Evolutionary conservation across 2,329 filamentous ascomycete species (phyloP).

Genomic region (Pyricularia grisea): DNA sequence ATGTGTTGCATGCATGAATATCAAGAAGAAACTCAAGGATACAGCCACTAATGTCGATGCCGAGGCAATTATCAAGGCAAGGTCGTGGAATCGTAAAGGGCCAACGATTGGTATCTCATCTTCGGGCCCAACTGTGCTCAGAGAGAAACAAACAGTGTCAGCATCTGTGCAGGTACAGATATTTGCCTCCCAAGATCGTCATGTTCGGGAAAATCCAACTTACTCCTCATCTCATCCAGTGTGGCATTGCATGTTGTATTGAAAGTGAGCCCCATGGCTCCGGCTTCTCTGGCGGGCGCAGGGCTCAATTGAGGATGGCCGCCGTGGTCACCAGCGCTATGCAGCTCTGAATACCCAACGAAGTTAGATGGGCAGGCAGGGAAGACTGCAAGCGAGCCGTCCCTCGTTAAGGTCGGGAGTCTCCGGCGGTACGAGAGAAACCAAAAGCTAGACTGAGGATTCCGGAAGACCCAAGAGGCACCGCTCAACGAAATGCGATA

Average conservation of each 20-base stretch:
- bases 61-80: slow-evolving; percentile 42
- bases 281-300: neutral
- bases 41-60: slow-evolving; percentile 39
- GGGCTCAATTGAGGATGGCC: neutral
- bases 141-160: slow-evolving; percentile 4
- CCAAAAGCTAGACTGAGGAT: neutral
- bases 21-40: slow-evolving; percentile 44
- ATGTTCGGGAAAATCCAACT: slow-evolving; percentile 8
- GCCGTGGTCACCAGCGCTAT: neutral
- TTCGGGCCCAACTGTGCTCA: slow-evolving; percentile 27
- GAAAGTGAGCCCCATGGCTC: slow-evolving; percentile 14
- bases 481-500: neutral
- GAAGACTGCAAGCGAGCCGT: neutral
- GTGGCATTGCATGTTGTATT: slow-evolving; percentile 32
- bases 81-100: slow-evolving; percentile 41
- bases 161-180: neutral
- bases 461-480: neutral
- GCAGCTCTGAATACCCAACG: neutral
- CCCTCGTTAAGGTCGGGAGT: neutral
- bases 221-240: slow-evolving; percentile 33
- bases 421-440: neutral
- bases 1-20: slow-evolving; percentile 48
- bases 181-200: neutral
- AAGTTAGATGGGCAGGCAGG: neutral
- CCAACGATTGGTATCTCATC: slow-evolving; percentile 38